Conservation (phyloP, 2,329 filamentous ascomycete genomes). For the Sarocladium brachiariae region DNA sequence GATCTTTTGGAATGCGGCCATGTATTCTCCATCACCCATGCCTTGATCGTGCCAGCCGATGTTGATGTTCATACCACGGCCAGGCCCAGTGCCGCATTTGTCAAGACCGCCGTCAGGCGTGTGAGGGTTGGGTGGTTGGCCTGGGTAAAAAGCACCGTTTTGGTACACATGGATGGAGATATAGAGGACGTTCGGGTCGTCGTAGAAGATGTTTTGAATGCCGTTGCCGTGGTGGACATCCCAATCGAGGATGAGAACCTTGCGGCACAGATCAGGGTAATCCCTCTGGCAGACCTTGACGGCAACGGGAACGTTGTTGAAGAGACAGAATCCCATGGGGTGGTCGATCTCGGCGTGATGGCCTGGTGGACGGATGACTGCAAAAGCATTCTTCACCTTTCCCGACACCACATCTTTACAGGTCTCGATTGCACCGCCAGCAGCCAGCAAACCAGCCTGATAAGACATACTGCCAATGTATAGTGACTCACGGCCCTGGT, state of each 20-base stretch:
- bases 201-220: constrained; percentile 92
- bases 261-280: constrained; percentile 74
- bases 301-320: constrained; percentile 95
- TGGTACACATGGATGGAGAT: constrained; percentile 89
- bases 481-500: constrained; percentile 65
- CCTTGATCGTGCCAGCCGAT: constrained; percentile 62
- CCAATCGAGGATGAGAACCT: constrained; percentile 92
- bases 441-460: constrained; percentile 73
- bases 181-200: constrained; percentile 91
- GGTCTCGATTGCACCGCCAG: constrained; percentile 91
- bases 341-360: constrained; percentile 86
- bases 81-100: constrained; percentile 48
- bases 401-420: constrained; percentile 83
- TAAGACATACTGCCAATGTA: constrained; percentile 81
- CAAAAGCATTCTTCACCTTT: constrained; percentile 87
- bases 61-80: constrained; percentile 57
- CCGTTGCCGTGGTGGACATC: constrained; percentile 80
- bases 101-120: constrained; percentile 55
- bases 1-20: constrained; percentile 91
- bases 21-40: constrained; percentile 95
- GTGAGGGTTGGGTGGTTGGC: constrained; percentile 46
- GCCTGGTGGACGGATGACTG: constrained; percentile 88
- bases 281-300: constrained; percentile 79
- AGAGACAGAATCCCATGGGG: constrained; percentile 92
- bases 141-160: constrained; percentile 80